phyloP scores from a whole-genome alignment of 169 alveolate species.

The Plasmodium relictum region DNA sequence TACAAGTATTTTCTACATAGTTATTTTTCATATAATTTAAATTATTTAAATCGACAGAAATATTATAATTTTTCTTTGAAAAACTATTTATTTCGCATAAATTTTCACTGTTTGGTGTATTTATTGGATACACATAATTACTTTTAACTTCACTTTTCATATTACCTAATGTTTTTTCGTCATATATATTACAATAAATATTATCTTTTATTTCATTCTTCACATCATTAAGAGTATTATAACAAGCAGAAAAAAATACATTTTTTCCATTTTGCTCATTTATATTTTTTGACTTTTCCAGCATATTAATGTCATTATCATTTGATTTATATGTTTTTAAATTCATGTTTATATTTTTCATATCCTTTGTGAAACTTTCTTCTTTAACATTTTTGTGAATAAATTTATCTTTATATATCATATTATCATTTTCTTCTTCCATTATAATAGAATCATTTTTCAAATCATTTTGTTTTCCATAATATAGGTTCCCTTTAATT shows the following conservation, averaged over 20 bases:
- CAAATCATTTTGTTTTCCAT: background rate
- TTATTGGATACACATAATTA: background rate
- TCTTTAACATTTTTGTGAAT: background rate
- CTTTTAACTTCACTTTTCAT: background rate
- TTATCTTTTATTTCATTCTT: slow-evolving; percentile 6
- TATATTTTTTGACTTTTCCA: background rate
- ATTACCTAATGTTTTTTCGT: slow-evolving; percentile 13
- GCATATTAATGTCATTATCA: background rate
- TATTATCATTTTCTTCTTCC: background rate
- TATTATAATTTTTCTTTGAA: background rate
- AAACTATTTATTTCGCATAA: slow-evolving; percentile 3
- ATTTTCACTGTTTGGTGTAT: slow-evolving; percentile 3
- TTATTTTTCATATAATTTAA: slow-evolving; percentile 31
- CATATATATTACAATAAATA: background rate
- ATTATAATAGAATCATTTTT: background rate
- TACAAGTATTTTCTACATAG: background rate
- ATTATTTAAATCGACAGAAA: background rate
- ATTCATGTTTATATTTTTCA: background rate
- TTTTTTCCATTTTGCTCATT: slow-evolving; percentile 8
- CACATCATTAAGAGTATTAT: slow-evolving; percentile 1
- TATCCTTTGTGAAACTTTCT: slow-evolving; percentile 1
- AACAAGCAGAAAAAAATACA: background rate
- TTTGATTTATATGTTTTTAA: background rate
- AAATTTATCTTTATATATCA: slow-evolving; percentile 20
- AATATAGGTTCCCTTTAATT: background rate